Conservation (phyloP, 805 yeast genomes). For the Monosporozyma aerobia region DNA sequence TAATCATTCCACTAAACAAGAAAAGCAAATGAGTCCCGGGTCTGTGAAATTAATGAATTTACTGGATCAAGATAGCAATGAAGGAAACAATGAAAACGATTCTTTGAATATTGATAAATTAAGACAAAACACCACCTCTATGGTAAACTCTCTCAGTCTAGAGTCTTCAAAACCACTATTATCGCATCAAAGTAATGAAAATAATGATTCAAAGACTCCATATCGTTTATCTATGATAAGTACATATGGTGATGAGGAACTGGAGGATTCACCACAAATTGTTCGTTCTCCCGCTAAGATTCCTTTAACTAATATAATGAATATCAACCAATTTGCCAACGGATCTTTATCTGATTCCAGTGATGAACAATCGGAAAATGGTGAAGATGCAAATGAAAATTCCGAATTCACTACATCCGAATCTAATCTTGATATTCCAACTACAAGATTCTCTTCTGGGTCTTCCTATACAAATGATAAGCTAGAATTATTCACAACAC, state of each 20-base stretch:
- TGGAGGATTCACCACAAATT: slow-evolving; percentile 9
- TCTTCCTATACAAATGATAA: slow-evolving; percentile 19
- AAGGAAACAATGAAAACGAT: background rate
- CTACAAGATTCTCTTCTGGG: slow-evolving; percentile 20
- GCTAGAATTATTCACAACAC: slow-evolving; percentile 15
- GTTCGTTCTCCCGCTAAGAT: slow-evolving; percentile 20
- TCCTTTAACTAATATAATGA: slow-evolving; percentile 20
- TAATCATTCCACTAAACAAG: background rate
- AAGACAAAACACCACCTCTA: slow-evolving; percentile 1
- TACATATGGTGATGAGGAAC: background rate
- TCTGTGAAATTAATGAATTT: background rate
- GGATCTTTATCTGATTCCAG: background rate
- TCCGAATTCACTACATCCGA: background rate
- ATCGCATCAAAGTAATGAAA: slow-evolving; percentile 5
- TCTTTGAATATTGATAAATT: background rate
- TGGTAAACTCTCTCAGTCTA: slow-evolving; percentile 9
- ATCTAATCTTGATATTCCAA: slow-evolving; percentile 2
- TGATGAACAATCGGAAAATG: background rate
- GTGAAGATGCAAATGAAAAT: background rate
- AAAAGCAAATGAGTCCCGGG: background rate
- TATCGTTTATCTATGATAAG: background rate
- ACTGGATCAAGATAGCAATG: background rate
- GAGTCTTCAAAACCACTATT: slow-evolving; percentile 20
- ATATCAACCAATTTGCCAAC: slow-evolving; percentile 15
- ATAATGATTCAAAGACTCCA: slow-evolving; percentile 1